These are phyloP conservation scores for Ogataea siamensis DNA, from an alignment of 805 yeast genomes.

Conservation along the genomic window DNA sequence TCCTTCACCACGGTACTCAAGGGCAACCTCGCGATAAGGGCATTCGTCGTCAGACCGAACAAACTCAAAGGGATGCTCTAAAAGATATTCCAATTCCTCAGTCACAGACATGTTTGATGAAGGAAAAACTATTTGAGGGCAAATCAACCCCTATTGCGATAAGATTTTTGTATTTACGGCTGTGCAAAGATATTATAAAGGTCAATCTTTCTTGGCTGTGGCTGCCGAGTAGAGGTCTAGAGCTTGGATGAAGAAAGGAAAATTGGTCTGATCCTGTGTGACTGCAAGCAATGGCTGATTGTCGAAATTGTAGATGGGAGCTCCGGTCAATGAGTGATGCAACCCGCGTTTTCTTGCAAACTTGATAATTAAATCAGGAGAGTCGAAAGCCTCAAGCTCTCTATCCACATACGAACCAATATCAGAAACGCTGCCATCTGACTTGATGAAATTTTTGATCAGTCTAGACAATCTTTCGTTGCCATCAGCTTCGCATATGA, in stretches of 20 bases:
- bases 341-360: conserved; percentile 17
- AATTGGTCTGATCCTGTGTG: conserved; percentile 9
- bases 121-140: conserved; percentile 6
- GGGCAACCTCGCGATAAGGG: conserved; percentile 14
- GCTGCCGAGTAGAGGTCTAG: conserved; percentile 9
- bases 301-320: conserved; percentile 19
- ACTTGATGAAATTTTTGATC: conserved; percentile 7
- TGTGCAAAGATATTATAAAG: conserved; percentile 12
- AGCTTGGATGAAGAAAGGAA: conserved; percentile 19
- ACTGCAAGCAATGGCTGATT: conserved; percentile 14
- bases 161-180: conserved; percentile 3
- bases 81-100: not conserved
- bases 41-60: conserved; percentile 4
- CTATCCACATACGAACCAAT: conserved; percentile 14
- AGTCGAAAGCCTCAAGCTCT: conserved; percentile 13
- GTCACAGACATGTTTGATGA: conserved; percentile 1
- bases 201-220: conserved; percentile 4
- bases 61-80: not conserved
- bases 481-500: conserved; percentile 15
- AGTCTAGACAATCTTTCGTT: conserved; percentile 3
- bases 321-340: conserved; percentile 19
- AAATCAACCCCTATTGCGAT: conserved; percentile 9
- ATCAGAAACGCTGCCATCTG: conserved; percentile 1
- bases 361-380: conserved; percentile 24
- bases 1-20: too few relatives aligned